These are phyloP conservation scores for Plectranthus barbatus DNA, from an alignment of 257 asterid species.

Conservation along the genomic window DNA sequence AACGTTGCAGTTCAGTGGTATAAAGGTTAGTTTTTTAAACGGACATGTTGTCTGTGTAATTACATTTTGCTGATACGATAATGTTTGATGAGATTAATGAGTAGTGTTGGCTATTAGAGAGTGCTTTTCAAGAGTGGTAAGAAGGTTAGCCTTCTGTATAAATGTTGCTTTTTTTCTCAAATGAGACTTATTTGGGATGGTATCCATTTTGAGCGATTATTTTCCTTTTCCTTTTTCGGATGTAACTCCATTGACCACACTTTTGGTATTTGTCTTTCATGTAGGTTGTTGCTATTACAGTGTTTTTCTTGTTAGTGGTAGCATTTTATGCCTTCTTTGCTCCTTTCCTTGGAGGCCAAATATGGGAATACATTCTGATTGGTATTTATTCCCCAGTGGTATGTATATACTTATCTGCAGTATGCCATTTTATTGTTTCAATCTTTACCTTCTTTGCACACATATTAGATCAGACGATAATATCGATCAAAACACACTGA, in stretches of 20 bases:
- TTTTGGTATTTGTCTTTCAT: conserved; percentile 9
- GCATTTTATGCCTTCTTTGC: conserved; percentile 97
- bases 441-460: not conserved
- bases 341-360: conserved; percentile 83
- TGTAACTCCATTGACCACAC: not conserved
- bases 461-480: not conserved
- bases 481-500: not conserved
- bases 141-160: not conserved
- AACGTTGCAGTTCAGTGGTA: not conserved
- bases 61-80: not conserved
- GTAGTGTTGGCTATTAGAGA: not conserved
- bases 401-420: conserved; percentile 29
- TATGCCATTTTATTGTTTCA: not conserved
- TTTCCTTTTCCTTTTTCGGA: not conserved
- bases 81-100: not conserved
- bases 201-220: conserved; percentile 8
- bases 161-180: not conserved
- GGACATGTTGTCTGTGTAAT: not conserved
- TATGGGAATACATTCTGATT: conserved; percentile 72
- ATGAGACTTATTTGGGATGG: not conserved
- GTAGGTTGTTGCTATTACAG: conserved; percentile 93
- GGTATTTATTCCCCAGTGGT: conserved; percentile 92
- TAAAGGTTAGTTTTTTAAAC: not conserved
- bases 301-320: conserved; percentile 77
- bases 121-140: not conserved